phyloP scores from a whole-genome alignment of 2,329 filamentous ascomycete species.

The Calonectria hongkongensis region DNA sequence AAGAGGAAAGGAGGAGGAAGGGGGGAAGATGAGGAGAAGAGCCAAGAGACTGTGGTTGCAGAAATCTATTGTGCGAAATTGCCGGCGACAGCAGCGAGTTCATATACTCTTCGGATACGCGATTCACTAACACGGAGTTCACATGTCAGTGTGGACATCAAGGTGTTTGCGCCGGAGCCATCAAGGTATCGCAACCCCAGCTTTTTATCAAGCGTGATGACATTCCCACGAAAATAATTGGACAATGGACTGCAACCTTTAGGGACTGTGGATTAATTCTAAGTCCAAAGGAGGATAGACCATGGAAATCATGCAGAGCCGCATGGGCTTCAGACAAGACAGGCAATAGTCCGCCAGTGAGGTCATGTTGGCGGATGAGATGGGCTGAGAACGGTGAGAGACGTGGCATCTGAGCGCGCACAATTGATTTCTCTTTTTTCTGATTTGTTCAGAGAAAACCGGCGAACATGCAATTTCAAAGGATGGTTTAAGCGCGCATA shows the following conservation, averaged over 20 bases:
- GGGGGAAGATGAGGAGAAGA: too few relatives aligned
- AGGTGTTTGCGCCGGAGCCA: constrained; percentile 34
- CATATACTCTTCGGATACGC: constrained; percentile 35
- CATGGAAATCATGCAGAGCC: constrained; percentile 39
- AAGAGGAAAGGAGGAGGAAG: neutral
- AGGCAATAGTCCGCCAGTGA: constrained; percentile 8
- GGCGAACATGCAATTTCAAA: neutral
- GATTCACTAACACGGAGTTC: constrained; percentile 26
- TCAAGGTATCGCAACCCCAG: constrained; percentile 32
- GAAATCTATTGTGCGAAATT: neutral
- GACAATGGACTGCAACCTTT: neutral
- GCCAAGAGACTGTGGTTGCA: neutral
- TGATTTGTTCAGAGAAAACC: neutral
- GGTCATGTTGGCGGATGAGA: constrained; percentile 4
- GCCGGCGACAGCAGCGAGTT: neutral
- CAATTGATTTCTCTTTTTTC: neutral
- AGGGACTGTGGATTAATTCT: neutral
- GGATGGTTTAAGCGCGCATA: neutral
- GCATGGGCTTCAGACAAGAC: constrained; percentile 3
- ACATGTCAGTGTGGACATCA: constrained; percentile 46
- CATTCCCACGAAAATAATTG: constrained; percentile 38
- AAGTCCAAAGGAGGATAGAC: constrained; percentile 14
- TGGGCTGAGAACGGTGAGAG: neutral
- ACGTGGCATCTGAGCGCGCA: constrained; percentile 8
- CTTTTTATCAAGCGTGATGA: constrained; percentile 25